A percentile compares a stretch with the other conserved stretches of the same genome.
These are phyloP conservation scores for Yamadazyma atlantica DNA, from an alignment of 1,139 yeast genomes.

Conservation along the genomic window DNA sequence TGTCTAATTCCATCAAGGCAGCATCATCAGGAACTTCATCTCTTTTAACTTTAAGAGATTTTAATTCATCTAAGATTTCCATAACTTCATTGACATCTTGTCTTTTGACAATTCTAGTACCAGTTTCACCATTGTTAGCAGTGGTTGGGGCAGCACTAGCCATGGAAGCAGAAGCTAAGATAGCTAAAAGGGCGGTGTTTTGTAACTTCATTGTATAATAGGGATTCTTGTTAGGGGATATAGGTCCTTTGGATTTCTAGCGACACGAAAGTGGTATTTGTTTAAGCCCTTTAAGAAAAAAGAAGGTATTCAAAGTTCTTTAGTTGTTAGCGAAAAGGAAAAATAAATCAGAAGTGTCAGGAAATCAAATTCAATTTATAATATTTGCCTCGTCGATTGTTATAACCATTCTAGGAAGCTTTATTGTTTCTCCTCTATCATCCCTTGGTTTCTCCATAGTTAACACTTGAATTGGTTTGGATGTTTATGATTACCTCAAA, in stretches of 20 bases:
- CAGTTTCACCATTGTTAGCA: conserved; percentile 15
- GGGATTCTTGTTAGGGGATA: background rate
- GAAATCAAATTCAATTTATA: conserved; percentile 5
- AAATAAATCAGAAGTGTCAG: background rate
- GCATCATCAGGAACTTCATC: conserved; percentile 29
- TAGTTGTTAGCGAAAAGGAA: conserved; percentile 1
- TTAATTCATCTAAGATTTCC: conserved; percentile 34
- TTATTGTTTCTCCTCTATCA: conserved; percentile 8
- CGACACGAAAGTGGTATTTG: background rate
- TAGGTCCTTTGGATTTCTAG: no score
- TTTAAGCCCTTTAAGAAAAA: conserved; percentile 1
- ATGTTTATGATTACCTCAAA: conserved; percentile 10
- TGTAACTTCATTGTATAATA: conserved; percentile 39
- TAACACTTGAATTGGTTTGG: background rate
- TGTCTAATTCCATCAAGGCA: conserved; percentile 28
- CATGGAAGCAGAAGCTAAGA: conserved; percentile 40
- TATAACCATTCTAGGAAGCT: conserved; percentile 10
- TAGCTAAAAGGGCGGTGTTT: conserved; percentile 41
- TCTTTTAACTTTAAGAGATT: conserved; percentile 35
- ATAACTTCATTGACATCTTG: conserved; percentile 36
- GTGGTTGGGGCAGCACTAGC: conserved; percentile 43
- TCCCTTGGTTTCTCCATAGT: conserved; percentile 2
- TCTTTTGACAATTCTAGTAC: conserved; percentile 33
- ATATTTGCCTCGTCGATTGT: background rate
- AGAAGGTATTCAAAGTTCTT: background rate